phyloP scores from a whole-genome alignment of 2,329 filamentous ascomycete species.

The Alternaria triticimaculans region DNA sequence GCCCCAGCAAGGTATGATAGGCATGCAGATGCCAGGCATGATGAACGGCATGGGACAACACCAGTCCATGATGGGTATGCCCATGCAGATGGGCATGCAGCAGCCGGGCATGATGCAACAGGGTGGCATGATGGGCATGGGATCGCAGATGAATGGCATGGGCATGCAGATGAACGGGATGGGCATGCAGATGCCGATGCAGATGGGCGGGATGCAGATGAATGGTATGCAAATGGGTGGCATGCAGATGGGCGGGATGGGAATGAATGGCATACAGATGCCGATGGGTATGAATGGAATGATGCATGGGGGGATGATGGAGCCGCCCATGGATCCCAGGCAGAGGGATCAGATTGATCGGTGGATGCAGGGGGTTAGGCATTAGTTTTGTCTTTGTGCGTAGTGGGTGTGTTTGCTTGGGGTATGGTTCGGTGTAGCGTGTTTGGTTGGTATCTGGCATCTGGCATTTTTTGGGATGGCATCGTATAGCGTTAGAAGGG shows the following conservation, averaged over 20 bases:
- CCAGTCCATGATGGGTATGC: constrained; percentile 12
- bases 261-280: constrained; percentile 9
- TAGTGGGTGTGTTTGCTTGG: not conserved
- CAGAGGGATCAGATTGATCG: constrained; percentile 66
- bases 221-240: constrained; percentile 21
- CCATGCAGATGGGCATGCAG: constrained; percentile 6
- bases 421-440: not conserved
- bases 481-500: not conserved
- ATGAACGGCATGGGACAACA: constrained; percentile 17
- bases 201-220: not conserved
- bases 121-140: constrained; percentile 5
- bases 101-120: constrained; percentile 9
- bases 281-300: constrained; percentile 24
- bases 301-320: constrained; percentile 33
- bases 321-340: constrained; percentile 52
- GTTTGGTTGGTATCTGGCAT: not conserved
- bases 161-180: constrained; percentile 12
- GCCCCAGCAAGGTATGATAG: constrained; percentile 22
- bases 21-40: constrained; percentile 28
- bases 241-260: not conserved
- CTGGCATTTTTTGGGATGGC: not conserved
- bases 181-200: constrained; percentile 11
- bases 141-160: constrained; percentile 2
- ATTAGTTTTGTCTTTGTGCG: constrained; percentile 11
- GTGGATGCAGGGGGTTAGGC: constrained; percentile 59